These are phyloP conservation scores for Blastobotrys raffinosifermentans DNA, from an alignment of 1,139 yeast species.

Conservation along the genomic window DNA sequence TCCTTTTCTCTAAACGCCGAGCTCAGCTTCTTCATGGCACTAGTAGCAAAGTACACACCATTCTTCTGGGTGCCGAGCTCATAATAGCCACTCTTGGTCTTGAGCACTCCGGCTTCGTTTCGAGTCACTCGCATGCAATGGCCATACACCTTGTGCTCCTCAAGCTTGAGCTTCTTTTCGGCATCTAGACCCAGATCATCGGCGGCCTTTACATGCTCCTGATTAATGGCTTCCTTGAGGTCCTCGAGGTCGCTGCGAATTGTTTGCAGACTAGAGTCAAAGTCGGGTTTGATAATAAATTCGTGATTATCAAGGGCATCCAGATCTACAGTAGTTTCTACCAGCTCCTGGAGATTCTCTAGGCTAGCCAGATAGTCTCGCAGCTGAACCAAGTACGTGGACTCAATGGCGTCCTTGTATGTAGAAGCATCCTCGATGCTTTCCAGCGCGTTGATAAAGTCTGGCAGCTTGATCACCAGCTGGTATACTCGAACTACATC, in stretches of 20 bases:
- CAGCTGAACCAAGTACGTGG: conserved; percentile 57
- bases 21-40: conserved; percentile 53
- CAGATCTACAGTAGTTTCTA: conserved; percentile 87
- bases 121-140: conserved; percentile 93
- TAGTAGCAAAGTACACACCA: conserved; percentile 85
- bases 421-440: conserved; percentile 23
- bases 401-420: conserved; percentile 37
- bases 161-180: conserved; percentile 83
- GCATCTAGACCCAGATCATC: conserved; percentile 75
- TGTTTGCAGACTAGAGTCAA: conserved; percentile 66
- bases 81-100: conserved; percentile 54
- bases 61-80: conserved; percentile 91
- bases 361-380: conserved; percentile 46
- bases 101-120: conserved; percentile 73
- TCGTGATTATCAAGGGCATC: conserved; percentile 73
- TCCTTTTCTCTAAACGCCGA: conserved; percentile 53
- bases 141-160: conserved; percentile 79
- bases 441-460: conserved; percentile 46
- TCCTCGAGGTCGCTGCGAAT: conserved; percentile 54
- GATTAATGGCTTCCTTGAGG: conserved; percentile 50
- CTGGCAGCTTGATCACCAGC: conserved; percentile 65
- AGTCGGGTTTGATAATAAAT: conserved; percentile 82
- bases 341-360: conserved; percentile 69
- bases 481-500: conserved; percentile 91
- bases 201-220: conserved; percentile 58